Evolutionary conservation across 441 rosid genomes (phyloP), one percentile per base, ranked within the genome.

Genomic region (Euphorbia schlechtendalii): DNA sequence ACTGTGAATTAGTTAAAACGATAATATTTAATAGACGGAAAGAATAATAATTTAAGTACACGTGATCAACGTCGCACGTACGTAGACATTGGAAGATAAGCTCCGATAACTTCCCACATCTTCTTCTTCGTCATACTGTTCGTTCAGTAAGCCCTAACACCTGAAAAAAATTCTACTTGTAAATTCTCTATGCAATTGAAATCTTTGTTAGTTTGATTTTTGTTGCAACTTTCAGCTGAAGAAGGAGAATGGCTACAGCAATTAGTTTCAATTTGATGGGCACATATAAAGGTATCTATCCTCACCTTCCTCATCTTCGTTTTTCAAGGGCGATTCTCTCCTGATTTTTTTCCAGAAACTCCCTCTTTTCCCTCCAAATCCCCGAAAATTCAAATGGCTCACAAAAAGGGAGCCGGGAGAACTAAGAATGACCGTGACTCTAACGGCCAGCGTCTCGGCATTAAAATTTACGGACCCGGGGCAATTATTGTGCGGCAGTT

Each of bases 341-440:
- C 12, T 72, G 13, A 46, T 61, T 55, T 75, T 85, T 24, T 66
- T 61, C 52, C 60, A 73, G 28, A 73, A 70, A n/a, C n/a, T n/a
- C n/a, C n/a, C n/a, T n/a, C n/a, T n/a, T n/a, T n/a, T n/a, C n/a
- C n/a, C n/a, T n/a, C n/a, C n/a, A n/a, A n/a, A n/a, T n/a, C n/a
- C n/a, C n/a, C n/a, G n/a, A n/a, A n/a, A n/a, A n/a, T n/a, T n/a
- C 84, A 90, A 67, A 82, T 86, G 69, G 99, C 99, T 21, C 99
- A 93, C 78, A 93, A 93, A 81, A 93, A 93, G 74, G 97, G 99
- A 65, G 97, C 96, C 10, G 99, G 97, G 2, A 93, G 99, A 56
- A 93, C 97, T 12, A 93, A 93, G 83, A 93, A 90, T 58, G 97
- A 96, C 69, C 97, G 97, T 61, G 99, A 93, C 71, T 90, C 97